Conservation (phyloP, 1,284 basidiomycete species). For the Cryptococcus sp. region DNA sequence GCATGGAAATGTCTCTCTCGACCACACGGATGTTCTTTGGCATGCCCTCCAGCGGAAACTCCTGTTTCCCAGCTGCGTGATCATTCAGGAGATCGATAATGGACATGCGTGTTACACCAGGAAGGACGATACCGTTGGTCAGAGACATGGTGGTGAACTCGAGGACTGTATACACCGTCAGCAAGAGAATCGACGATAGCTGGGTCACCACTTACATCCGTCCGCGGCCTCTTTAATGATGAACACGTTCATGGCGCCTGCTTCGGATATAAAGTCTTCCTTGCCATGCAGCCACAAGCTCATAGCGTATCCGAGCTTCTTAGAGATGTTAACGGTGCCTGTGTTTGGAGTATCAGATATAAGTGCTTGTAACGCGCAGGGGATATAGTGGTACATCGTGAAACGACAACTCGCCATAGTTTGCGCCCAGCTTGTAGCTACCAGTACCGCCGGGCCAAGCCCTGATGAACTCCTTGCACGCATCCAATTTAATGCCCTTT, state of each 20-base stretch:
- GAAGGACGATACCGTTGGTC: conserved; percentile 50
- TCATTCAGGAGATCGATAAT: conserved; percentile 44
- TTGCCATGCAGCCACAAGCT: conserved; percentile 49
- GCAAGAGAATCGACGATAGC: not conserved
- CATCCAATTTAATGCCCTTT: conserved; percentile 42
- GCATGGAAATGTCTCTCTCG: conserved; percentile 48
- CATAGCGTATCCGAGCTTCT: conserved; percentile 49
- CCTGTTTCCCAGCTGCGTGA: conserved; percentile 38
- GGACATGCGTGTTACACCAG: conserved; percentile 47
- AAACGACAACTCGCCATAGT: conserved; percentile 37
- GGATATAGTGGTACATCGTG: not conserved
- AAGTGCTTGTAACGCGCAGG: not conserved
- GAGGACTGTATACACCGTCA: conserved; percentile 21
- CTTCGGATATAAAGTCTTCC: conserved; percentile 48
- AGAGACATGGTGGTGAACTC: conserved; percentile 50
- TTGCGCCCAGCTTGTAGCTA: conserved; percentile 49
- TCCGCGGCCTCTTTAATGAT: conserved; percentile 48
- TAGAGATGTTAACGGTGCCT: conserved; percentile 48
- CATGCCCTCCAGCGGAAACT: conserved; percentile 40
- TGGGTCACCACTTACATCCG: conserved; percentile 30
- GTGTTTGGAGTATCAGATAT: not conserved
- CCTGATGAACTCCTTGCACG: conserved; percentile 46
- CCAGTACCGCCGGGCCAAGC: conserved; percentile 51
- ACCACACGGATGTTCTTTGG: conserved; percentile 48
- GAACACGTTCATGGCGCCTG: conserved; percentile 50